Conservation (phyloP, 2,329 filamentous ascomycete genomes). For the Dothistroma septosporum region DNA sequence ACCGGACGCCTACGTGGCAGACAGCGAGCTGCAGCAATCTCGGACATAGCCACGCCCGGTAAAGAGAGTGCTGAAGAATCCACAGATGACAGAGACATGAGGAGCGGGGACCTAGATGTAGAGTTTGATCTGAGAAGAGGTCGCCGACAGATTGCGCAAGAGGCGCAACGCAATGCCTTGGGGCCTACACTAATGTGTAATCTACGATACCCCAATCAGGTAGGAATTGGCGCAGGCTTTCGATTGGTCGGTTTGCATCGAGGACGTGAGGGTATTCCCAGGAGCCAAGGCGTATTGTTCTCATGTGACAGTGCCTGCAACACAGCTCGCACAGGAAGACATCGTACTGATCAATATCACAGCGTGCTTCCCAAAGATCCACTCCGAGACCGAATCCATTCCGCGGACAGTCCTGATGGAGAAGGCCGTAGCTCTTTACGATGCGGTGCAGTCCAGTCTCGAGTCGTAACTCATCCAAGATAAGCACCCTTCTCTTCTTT, state of each 20-base stretch:
- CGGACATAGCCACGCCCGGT: constrained; percentile 12
- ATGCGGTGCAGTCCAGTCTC: background rate
- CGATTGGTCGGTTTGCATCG: background rate
- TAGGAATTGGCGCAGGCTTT: background rate
- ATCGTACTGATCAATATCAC: background rate
- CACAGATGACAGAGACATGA: background rate
- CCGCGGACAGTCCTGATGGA: background rate
- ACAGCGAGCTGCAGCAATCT: constrained; percentile 11
- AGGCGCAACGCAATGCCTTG: background rate
- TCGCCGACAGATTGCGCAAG: background rate
- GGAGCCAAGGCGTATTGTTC: background rate
- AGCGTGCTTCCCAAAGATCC: background rate
- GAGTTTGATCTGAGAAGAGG: background rate
- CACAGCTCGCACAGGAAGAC: background rate
- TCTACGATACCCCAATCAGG: background rate
- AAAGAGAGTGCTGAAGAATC: constrained; percentile 21
- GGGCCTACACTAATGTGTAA: background rate
- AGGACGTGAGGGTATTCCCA: background rate
- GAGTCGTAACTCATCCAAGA: background rate
- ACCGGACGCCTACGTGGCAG: background rate
- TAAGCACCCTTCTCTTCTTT: constrained; percentile 34
- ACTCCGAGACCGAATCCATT: background rate
- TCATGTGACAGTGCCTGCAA: background rate
- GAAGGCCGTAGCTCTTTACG: background rate
- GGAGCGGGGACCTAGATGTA: too few relatives aligned